Base-by-base conservation (phyloP, 768 basidiomycete species). In the Tubosaeta brunneosetosa region DNA sequence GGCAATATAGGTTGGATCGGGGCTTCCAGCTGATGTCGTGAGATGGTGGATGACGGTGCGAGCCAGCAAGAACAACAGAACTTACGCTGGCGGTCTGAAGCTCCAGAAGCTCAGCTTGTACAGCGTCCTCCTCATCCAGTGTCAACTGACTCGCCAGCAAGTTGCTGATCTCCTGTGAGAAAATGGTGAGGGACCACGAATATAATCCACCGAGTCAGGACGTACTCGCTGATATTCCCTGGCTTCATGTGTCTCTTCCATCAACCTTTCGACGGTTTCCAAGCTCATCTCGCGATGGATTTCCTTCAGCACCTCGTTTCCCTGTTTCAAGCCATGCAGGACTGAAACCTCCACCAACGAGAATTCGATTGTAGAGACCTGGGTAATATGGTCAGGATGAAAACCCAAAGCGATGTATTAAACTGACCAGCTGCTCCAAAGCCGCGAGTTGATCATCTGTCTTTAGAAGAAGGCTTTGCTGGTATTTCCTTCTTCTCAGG, bases 361-460 rank as follows among this genome's bases (percentile, higher is more conserved):
- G 73, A 97, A 98, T 68, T 99, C 97, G 62, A 99, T 97, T 0
- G 88, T 90, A 4, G 92, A 90, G 25, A 97, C 94, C 95, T 99
- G 45, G 40, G 2, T 3, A 49, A 49, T 29, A 29, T 22, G n/a
- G 16, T 54, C 27, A 50, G 11, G 27, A 50, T 17, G 36, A 14
- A 27, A 31, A 13, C 17, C 36, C 10, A 17, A 57, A 49, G 45
- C 6, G 45, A 49, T 42, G 43, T 11, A 16, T 16, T 38, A 17
- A 34, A 72, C 84, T 56, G 55, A 94, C 95, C 45, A 98, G 76
- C 56, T 92, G 85, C 70, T 97, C 93, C 51, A 98, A 69, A 51
- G 82, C 90, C 73, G 88, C 88, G 22, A 98, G 72, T 65, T 99
- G 97, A 6, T 75, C 74, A 65, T 98, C 95, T 0, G 97, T 98